Conservation (phyloP, 2,329 filamentous ascomycete genomes). For the Rhexocercosporidium sp. region DNA sequence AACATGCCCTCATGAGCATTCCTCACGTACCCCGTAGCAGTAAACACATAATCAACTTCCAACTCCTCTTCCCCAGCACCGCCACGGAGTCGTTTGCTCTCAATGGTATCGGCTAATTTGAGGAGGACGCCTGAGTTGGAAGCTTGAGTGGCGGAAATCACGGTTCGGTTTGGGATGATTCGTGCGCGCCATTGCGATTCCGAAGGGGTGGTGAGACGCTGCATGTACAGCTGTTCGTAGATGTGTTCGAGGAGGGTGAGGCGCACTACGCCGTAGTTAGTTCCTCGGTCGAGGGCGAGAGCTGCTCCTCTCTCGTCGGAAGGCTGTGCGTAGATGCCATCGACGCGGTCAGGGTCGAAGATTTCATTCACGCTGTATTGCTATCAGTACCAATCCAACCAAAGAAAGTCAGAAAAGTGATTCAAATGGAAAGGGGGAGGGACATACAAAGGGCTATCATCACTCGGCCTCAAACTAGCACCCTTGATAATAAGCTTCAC, state of each 20-base stretch:
- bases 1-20: conserved; percentile 82
- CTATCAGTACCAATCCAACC: not conserved
- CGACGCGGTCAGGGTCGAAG: conserved; percentile 87
- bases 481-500: conserved; percentile 82
- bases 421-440: too few relatives aligned
- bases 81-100: conserved; percentile 41
- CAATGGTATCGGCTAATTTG: conserved; percentile 39
- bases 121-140: conserved; percentile 23
- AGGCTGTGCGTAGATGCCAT: conserved; percentile 73
- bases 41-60: conserved; percentile 80
- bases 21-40: conserved; percentile 85
- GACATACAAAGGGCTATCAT: conserved; percentile 92
- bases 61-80: conserved; percentile 43
- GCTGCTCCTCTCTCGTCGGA: conserved; percentile 61
- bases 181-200: conserved; percentile 80
- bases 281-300: conserved; percentile 75
- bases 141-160: conserved; percentile 45
- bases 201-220: conserved; percentile 72
- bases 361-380: conserved; percentile 87
- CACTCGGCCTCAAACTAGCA: conserved; percentile 84
- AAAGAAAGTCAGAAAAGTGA: not conserved
- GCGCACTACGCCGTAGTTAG: conserved; percentile 94
- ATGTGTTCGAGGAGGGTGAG: conserved; percentile 88
- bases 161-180: conserved; percentile 72
- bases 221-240: conserved; percentile 87